A percentile compares a stretch with the other conserved stretches of the same genome.
Evolutionary conservation across 768 basidiomycete genomes (phyloP).

Genomic region (Leccinum olivaceopallidum): DNA sequence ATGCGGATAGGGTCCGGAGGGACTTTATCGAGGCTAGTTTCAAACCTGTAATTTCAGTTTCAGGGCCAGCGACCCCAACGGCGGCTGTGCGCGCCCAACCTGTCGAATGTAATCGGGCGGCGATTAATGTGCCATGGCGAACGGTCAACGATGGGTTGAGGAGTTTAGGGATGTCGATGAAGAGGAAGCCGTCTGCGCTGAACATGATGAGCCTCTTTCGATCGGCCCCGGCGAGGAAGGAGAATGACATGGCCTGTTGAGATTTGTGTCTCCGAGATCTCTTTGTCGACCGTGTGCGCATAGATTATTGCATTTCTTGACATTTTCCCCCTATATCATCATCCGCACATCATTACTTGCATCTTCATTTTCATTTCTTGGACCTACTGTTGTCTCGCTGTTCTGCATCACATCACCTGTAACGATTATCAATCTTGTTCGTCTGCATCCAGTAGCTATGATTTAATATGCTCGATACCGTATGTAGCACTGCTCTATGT

Average conservation of each 20-base stretch:
- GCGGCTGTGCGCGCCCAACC: constrained; percentile 2
- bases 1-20: constrained; percentile 34
- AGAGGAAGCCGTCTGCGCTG: constrained; percentile 26
- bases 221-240: constrained; percentile 19
- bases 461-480: not conserved
- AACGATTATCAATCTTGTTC: not conserved
- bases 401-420: not conserved
- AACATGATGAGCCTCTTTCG: constrained; percentile 36
- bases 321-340: not conserved
- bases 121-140: constrained; percentile 9
- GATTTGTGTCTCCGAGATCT: no score
- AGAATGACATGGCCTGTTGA: constrained; percentile 13
- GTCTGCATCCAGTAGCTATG: not conserved
- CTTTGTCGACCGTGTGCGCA: not conserved
- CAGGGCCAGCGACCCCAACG: not conserved
- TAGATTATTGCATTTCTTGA: not conserved
- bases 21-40: constrained; percentile 50
- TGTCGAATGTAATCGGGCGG: not conserved
- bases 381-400: not conserved
- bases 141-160: constrained; percentile 9
- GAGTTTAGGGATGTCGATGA: constrained; percentile 12
- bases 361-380: not conserved
- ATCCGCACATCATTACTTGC: not conserved
- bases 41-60: constrained; percentile 4
- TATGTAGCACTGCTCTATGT: not conserved